phyloP scores from a whole-genome alignment of 2,329 filamentous ascomycete genomes.

The Colletotrichum endophyticum region DNA sequence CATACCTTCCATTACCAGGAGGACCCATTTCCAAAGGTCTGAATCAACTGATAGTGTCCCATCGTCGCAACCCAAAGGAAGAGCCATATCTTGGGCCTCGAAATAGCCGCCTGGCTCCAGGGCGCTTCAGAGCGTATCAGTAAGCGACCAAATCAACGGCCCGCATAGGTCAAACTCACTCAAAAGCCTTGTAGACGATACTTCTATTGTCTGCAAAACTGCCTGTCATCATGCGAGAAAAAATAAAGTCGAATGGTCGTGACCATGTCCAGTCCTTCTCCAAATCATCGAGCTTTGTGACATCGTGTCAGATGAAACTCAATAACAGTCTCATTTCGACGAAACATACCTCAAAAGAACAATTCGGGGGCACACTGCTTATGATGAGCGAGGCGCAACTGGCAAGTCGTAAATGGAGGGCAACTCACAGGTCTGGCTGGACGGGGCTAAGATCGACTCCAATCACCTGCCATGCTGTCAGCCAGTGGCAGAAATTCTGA shows the following conservation, averaged over 20 bases:
- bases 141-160: neutral
- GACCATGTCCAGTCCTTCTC: slow-evolving; percentile 36
- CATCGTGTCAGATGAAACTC: neutral
- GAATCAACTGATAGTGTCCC: slow-evolving; percentile 28
- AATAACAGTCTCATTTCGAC: neutral
- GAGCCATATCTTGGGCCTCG: slow-evolving; percentile 32
- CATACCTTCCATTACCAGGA: slow-evolving; percentile 32
- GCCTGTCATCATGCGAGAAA: slow-evolving; percentile 33
- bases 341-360: slow-evolving; percentile 33
- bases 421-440: neutral
- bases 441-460: slow-evolving; percentile 14
- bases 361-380: slow-evolving; percentile 44
- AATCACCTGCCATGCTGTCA: neutral
- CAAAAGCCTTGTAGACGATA: slow-evolving; percentile 27
- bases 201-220: slow-evolving; percentile 28
- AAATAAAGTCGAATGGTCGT: slow-evolving; percentile 38
- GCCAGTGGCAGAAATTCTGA: neutral
- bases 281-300: slow-evolving; percentile 38
- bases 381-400: neutral
- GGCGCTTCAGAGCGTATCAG: slow-evolving; percentile 12
- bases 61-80: slow-evolving; percentile 33
- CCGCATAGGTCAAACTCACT: neutral
- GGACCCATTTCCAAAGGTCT: slow-evolving; percentile 31
- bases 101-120: slow-evolving; percentile 38
- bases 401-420: slow-evolving; percentile 7